Percentiles rank a stretch among this genome's conserved stretches.
Conservation (phyloP, 306 rosid species). For the Quercus dentata region DNA sequence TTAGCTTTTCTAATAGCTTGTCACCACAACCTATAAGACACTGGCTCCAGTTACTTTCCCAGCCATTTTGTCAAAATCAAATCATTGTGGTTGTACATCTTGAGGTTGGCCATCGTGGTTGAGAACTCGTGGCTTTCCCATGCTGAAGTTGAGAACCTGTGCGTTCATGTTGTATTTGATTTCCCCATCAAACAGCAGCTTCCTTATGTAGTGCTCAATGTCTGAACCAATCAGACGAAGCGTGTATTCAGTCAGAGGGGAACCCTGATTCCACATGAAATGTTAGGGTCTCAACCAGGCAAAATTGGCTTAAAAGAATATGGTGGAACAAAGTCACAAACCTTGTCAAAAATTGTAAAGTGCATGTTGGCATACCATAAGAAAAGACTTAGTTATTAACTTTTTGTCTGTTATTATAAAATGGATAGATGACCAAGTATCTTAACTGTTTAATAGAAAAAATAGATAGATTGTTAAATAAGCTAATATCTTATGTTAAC, state of each 20-base stretch:
- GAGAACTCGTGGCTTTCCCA: slow-evolving; percentile 93
- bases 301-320: background rate
- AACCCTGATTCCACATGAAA: slow-evolving; percentile 53
- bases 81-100: slow-evolving; percentile 22
- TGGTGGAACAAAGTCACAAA: background rate
- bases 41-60: background rate
- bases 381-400: too few relatives aligned
- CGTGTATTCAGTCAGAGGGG: slow-evolving; percentile 83
- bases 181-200: slow-evolving; percentile 55
- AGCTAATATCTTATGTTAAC: too few relatives aligned
- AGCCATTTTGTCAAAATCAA: background rate
- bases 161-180: slow-evolving; percentile 89
- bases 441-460: too few relatives aligned
- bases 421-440: too few relatives aligned
- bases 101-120: slow-evolving; percentile 50
- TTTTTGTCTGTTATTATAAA: too few relatives aligned
- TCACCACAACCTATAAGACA: background rate
- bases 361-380: background rate
- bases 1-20: background rate
- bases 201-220: slow-evolving; percentile 78
- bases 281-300: slow-evolving; percentile 7
- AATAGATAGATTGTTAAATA: too few relatives aligned
- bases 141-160: slow-evolving; percentile 84
- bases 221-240: slow-evolving; percentile 94
- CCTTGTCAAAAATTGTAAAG: background rate